Base-by-base conservation (phyloP, 331 rosid species). In the Quercus lobata region DNA sequence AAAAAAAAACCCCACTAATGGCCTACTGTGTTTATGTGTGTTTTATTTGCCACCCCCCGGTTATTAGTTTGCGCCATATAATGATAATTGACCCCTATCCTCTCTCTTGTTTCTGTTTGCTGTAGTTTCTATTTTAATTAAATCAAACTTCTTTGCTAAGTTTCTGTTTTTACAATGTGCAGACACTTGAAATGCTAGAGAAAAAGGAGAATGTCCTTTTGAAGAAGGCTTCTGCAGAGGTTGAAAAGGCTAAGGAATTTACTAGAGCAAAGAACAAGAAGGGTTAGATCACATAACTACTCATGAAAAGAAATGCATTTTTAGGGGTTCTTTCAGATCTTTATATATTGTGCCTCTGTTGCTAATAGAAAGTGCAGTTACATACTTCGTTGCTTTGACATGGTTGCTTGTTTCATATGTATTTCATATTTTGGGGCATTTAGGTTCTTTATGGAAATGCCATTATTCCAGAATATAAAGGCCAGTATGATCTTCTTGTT, bases 121-220 rank as follows among this genome's bases (percentile, higher is more conserved):
- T 35, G 72, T 34, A 32, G 27, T 35, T 68, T 11, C 37, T 68
- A 35, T 68, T 66, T 66, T 34, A 10, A 35, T 34, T 19, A 34
- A 34, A 18, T n/a, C 3, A 34, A 46, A 22, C 19, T 34, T 19
- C 53, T 68, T 68, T 30, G 77, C 53, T 62, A 52, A 34, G 29
- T 75, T 24, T 76, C 32, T 14, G 69, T 34, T 53, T 80, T 29
- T 75, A 77, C 71, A 78, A 78, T 49, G 57, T 81, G 79, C 84
- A 95, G 99, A 95, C 99, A 2, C 97, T 95, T 71, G 98, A 95
- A 89, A 93, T 95, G 99, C 90, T 95, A 29, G 99, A 95, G 90
- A 93, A 93, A 84, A 95, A 95, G 86, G 98, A 95, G 85, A 93
- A 90, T 57, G 96, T 95, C 14, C 91, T 95, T 29, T 79, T 83